Evolutionary conservation across 768 basidiomycete genomes (phyloP).

Genomic region (Leccinum sublutescens): DNA sequence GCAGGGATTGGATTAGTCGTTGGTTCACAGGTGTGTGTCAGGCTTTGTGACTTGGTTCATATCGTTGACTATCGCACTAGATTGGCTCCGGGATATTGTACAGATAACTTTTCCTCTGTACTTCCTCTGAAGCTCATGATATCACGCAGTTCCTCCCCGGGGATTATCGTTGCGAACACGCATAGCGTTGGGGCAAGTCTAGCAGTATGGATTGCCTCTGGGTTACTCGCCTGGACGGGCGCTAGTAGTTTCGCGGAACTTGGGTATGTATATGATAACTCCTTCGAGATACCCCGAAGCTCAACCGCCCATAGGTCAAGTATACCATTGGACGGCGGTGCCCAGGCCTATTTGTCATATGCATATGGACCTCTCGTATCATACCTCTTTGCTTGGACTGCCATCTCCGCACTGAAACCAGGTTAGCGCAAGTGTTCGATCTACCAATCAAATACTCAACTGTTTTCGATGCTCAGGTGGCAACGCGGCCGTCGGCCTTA

Average conservation of each 20-base stretch:
- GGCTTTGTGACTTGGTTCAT: neutral
- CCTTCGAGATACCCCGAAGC: neutral
- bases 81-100: conserved; percentile 95
- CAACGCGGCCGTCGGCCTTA: conserved; percentile 84
- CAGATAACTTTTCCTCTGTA: conserved; percentile 30
- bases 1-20: conserved; percentile 84
- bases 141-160: conserved; percentile 75
- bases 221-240: conserved; percentile 87
- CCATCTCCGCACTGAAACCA: conserved; percentile 85
- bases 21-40: conserved; percentile 61
- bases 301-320: conserved; percentile 25
- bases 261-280: conserved; percentile 50
- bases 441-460: neutral
- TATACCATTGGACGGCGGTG: conserved; percentile 45
- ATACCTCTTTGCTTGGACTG: conserved; percentile 94
- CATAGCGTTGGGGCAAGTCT: conserved; percentile 90
- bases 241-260: conserved; percentile 93
- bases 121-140: conserved; percentile 1
- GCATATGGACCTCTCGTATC: conserved; percentile 85
- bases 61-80: conserved; percentile 34
- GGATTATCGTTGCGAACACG: conserved; percentile 85
- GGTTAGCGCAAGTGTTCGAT: conserved; percentile 39
- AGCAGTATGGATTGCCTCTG: conserved; percentile 65
- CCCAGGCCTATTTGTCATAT: conserved; percentile 83
- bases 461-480: conserved; percentile 42